phyloP scores from a whole-genome alignment of 192 early-diverging fungal genomes.

The Coemansia furcata region DNA sequence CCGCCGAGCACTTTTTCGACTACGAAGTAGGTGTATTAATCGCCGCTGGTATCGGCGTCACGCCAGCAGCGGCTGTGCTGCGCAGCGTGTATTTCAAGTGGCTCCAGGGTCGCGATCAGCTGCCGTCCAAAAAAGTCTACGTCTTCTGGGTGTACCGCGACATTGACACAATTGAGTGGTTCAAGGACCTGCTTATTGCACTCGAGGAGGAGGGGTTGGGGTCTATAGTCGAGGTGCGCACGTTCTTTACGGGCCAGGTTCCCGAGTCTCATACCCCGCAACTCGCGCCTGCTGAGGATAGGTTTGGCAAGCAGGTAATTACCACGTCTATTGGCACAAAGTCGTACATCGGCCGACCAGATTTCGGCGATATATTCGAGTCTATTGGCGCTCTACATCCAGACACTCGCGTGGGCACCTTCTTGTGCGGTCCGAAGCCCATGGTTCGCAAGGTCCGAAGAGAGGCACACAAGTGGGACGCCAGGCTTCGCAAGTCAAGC shows the following conservation, averaged over 20 bases:
- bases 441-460: constrained; percentile 59
- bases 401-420: constrained; percentile 71
- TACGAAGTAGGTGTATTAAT: constrained; percentile 68
- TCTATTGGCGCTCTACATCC: constrained; percentile 57
- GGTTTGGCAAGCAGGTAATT: constrained; percentile 58
- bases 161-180: constrained; percentile 72
- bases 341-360: constrained; percentile 75
- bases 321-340: constrained; percentile 62
- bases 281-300: constrained; percentile 32
- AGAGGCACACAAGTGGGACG: constrained; percentile 35
- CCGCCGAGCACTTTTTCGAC: constrained; percentile 75
- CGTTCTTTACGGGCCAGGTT: constrained; percentile 68
- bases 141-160: constrained; percentile 82
- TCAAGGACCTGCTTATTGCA: constrained; percentile 69
- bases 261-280: constrained; percentile 48
- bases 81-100: constrained; percentile 72
- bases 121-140: constrained; percentile 64
- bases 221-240: constrained; percentile 65
- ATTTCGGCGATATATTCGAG: constrained; percentile 70
- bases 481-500: constrained; percentile 11
- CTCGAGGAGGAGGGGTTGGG: constrained; percentile 62
- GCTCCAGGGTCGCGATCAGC: constrained; percentile 56
- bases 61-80: constrained; percentile 71
- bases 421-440: constrained; percentile 81
- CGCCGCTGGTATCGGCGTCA: constrained; percentile 82